These are phyloP conservation scores for Sphaerulina musiva DNA, from an alignment of 2,329 filamentous ascomycete genomes.

Conservation along the genomic window DNA sequence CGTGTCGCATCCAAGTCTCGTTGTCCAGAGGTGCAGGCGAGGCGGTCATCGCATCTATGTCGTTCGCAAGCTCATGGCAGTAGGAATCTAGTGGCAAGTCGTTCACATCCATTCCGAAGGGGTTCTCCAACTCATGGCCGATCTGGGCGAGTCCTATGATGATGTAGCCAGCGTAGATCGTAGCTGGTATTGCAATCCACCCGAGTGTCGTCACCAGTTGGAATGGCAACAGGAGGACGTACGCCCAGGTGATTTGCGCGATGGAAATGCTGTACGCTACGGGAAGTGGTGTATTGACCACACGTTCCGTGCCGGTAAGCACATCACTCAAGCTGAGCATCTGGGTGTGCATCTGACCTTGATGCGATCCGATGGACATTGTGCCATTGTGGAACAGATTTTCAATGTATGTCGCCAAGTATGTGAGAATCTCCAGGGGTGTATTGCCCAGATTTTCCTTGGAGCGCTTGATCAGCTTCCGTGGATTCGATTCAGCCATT, in stretches of 20 bases:
- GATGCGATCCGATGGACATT: constrained; percentile 52
- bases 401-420: constrained; percentile 62
- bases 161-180: constrained; percentile 64
- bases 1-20: constrained; percentile 46
- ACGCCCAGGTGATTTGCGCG: constrained; percentile 79
- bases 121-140: constrained; percentile 77
- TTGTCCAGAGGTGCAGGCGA: constrained; percentile 45
- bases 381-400: constrained; percentile 52
- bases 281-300: constrained; percentile 74
- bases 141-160: constrained; percentile 72
- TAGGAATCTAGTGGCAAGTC: constrained; percentile 70
- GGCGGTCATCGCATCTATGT: constrained; percentile 67
- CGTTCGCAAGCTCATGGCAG: constrained; percentile 66
- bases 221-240: constrained; percentile 74
- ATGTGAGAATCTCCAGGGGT: constrained; percentile 72
- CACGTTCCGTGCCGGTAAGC: constrained; percentile 65
- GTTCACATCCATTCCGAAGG: constrained; percentile 77
- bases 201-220: constrained; percentile 59
- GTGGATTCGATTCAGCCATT: constrained; percentile 70
- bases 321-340: constrained; percentile 64
- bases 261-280: constrained; percentile 80
- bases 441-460: constrained; percentile 70
- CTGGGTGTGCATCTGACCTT: constrained; percentile 52
- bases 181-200: constrained; percentile 74
- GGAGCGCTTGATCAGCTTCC: constrained; percentile 68